These are phyloP conservation scores for Asterophora parasitica DNA, from an alignment of 768 basidiomycete species.

Conservation along the genomic window DNA sequence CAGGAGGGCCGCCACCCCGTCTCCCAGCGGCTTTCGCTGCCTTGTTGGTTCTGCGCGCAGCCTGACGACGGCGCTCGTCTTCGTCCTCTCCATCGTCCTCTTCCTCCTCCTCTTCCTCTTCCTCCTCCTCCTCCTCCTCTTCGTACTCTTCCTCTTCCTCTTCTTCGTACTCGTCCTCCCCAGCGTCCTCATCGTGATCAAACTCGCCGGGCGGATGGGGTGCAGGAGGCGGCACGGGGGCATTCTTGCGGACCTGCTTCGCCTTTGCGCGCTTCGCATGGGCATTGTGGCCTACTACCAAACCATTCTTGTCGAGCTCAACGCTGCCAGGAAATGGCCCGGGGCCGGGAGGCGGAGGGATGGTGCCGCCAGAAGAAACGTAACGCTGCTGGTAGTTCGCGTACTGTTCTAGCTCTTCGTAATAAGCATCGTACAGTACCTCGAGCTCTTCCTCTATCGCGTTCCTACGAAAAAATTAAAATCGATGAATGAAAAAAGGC, in stretches of 20 bases:
- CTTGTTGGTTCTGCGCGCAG: slow-evolving; percentile 6
- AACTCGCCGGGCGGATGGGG: slow-evolving; percentile 39
- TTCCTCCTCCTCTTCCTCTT: slow-evolving; percentile 48
- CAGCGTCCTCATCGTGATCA: slow-evolving; percentile 48
- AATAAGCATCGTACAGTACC: slow-evolving; percentile 99
- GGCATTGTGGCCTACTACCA: slow-evolving; percentile 39
- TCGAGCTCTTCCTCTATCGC: slow-evolving; percentile 99
- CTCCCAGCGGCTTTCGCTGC: slow-evolving; percentile 13
- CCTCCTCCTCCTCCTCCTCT: slow-evolving; percentile 44
- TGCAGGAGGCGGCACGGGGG: slow-evolving; percentile 9
- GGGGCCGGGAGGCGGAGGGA: slow-evolving; percentile 91
- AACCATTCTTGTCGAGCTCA: slow-evolving; percentile 90
- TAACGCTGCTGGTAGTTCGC: slow-evolving; percentile 97
- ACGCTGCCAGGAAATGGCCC: slow-evolving; percentile 98
- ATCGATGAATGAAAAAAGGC: slow-evolving; percentile 13
- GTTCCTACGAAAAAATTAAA: slow-evolving; percentile 46
- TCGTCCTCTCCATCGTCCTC: slow-evolving; percentile 53
- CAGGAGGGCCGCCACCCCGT: slow-evolving; percentile 15
- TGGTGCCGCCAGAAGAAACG: slow-evolving; percentile 82
- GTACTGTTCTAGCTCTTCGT: slow-evolving; percentile 99
- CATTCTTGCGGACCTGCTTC: slow-evolving; percentile 16
- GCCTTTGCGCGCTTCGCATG: slow-evolving; percentile 10
- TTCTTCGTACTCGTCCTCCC: slow-evolving; percentile 37
- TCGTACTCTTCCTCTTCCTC: slow-evolving; percentile 36
- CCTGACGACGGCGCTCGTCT: slow-evolving; percentile 6